phyloP scores from a whole-genome alignment of 352 stramenopile genomes.

The Globisporangium echinulatum region DNA sequence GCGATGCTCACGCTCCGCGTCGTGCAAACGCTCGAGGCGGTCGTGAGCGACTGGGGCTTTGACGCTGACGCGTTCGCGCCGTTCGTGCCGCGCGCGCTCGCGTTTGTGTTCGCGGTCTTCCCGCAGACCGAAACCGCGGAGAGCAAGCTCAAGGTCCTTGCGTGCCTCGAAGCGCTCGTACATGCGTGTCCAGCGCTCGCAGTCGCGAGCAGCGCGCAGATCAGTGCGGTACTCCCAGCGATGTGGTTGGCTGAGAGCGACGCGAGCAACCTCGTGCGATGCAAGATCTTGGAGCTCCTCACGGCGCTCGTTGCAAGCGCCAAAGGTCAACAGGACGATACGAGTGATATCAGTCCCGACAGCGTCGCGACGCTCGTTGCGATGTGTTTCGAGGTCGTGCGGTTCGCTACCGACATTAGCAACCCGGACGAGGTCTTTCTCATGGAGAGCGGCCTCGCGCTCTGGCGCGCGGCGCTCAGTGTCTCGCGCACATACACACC shows the following conservation, averaged over 20 bases:
- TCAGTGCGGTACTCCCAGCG: constrained; percentile 56
- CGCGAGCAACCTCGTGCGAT: constrained; percentile 70
- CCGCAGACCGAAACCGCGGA: constrained; percentile 50
- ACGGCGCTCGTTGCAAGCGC: constrained; percentile 44
- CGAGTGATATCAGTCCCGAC: neutral
- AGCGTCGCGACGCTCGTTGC: constrained; percentile 37
- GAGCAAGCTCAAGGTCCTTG: constrained; percentile 76
- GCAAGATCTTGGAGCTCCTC: constrained; percentile 79
- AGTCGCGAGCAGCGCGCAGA: constrained; percentile 45
- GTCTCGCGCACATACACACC: constrained; percentile 51
- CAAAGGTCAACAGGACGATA: constrained; percentile 21
- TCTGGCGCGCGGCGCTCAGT: constrained; percentile 58
- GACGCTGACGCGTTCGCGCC: constrained; percentile 60
- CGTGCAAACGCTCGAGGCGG: constrained; percentile 71
- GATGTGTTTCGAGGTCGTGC: constrained; percentile 70
- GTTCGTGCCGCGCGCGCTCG: constrained; percentile 52
- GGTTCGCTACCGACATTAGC: constrained; percentile 62
- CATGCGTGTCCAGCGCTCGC: constrained; percentile 52
- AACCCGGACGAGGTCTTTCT: constrained; percentile 83
- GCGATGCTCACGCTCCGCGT: constrained; percentile 63
- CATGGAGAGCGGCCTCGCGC: constrained; percentile 75
- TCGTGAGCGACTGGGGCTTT: constrained; percentile 82
- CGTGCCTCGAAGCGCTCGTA: constrained; percentile 65
- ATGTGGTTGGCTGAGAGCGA: constrained; percentile 73
- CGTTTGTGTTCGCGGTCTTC: constrained; percentile 69